Evolutionary conservation across 2,329 filamentous ascomycete genomes (phyloP).

Genomic region (Verticillium klebahnii): DNA sequence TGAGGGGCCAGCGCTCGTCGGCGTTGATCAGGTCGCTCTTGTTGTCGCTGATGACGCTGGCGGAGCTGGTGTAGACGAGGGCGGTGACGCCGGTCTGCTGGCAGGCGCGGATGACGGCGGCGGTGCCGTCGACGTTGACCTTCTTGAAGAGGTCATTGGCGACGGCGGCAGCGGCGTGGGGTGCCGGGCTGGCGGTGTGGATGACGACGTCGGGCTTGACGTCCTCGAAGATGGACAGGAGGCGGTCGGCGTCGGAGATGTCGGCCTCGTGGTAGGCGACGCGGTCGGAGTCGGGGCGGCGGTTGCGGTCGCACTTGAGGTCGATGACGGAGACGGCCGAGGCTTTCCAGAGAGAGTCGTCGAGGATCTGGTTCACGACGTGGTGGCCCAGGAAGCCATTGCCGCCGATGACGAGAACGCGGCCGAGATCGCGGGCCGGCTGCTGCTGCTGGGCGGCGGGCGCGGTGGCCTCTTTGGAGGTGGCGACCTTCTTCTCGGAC

Average conservation of each 20-base stretch:
- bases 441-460: constrained; percentile 8
- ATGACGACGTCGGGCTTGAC: constrained; percentile 78
- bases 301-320: constrained; percentile 66
- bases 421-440: constrained; percentile 47
- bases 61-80: constrained; percentile 87
- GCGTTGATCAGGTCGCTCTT: constrained; percentile 74
- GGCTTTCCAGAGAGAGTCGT: constrained; percentile 34
- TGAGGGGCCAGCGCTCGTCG: constrained; percentile 75
- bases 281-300: constrained; percentile 48
- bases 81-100: constrained; percentile 67
- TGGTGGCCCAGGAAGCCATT: constrained; percentile 83
- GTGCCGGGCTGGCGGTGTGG: constrained; percentile 76
- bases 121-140: constrained; percentile 87
- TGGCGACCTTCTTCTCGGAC: constrained; percentile 26
- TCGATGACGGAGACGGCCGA: constrained; percentile 65
- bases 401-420: constrained; percentile 74
- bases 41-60: constrained; percentile 83
- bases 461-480: neutral
- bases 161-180: constrained; percentile 46
- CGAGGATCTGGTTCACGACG: constrained; percentile 69
- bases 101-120: constrained; percentile 70
- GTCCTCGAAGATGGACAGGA: constrained; percentile 59
- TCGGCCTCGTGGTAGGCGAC: constrained; percentile 71
- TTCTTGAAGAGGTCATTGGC: constrained; percentile 63
- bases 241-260: constrained; percentile 62